Base-by-base conservation (phyloP, 495 filamentous ascomycete species). In the Aeminium ludgeri region DNA sequence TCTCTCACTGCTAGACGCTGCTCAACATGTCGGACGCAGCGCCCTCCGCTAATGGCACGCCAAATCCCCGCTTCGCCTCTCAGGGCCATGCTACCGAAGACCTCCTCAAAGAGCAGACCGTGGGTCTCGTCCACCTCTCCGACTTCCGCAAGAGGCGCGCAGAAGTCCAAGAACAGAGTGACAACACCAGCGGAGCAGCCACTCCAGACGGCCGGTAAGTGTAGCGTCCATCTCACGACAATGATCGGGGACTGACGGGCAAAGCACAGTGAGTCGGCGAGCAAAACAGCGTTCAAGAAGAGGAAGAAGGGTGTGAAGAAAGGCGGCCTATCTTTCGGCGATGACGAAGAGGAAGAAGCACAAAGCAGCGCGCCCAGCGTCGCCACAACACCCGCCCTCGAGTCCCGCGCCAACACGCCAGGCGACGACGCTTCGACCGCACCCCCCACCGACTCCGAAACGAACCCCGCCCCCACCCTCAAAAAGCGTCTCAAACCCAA, bases 141-240 rank as follows among this genome's bases (percentile, higher is more conserved):
- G 89, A 96, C 57, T 97, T 95, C 64, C 86, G 89, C 59, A 96
- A 97, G 61, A 78, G 89, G 30, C 85, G 89, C 59, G 87, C 86
- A 49, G 84, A 97, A 59, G 83, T 86, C 20, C 65, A 92, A 23
- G 89, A 96, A 59, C 82, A 84, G 55, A 87, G 63, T 59, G 50
- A 65, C 62, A 43, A 64, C 67, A 13, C 33, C 1, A 59, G 59
- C 15, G 61, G 59, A 1, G 65, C 63, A 40, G 64, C 59, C 38
- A 76, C 74, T 13, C 71, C 74, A 41, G 64, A 60, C 17, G 44
- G 38, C 32, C 31, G 34, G 38, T 48, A 41, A 48, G 34, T 23
- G n/a, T n/a, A n/a, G n/a, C n/a, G n/a, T n/a, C n/a, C n/a, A n/a
- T n/a, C n/a, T n/a, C n/a, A n/a, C n/a, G 38, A 34, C 2, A 12